Evolutionary conservation across 1,284 basidiomycete species (phyloP).

Genomic region (Salmacisia buchloeana): DNA sequence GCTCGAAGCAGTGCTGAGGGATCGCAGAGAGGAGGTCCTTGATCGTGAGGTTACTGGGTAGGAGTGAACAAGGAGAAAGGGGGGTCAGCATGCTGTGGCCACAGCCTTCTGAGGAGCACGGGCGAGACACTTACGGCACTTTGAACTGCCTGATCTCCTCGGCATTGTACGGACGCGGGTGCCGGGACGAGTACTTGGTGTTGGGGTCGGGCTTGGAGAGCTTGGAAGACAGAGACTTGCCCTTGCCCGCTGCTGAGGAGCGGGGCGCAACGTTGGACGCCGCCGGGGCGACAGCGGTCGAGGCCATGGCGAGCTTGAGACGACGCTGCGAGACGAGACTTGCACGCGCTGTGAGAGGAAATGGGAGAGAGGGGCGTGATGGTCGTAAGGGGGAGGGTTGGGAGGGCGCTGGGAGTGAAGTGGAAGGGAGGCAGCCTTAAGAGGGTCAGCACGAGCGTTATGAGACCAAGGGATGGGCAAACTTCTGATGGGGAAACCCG

Average conservation of each 20-base stretch:
- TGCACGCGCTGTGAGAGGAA: too few relatives aligned
- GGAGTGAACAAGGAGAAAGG: not conserved
- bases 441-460: too few relatives aligned
- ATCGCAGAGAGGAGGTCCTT: conserved; percentile 82
- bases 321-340: too few relatives aligned
- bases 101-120: not conserved
- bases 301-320: too few relatives aligned
- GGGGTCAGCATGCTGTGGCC: not conserved
- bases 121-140: conserved; percentile 58
- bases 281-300: too few relatives aligned
- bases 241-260: not conserved
- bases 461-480: too few relatives aligned
- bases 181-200: conserved; percentile 34
- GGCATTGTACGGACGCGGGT: conserved; percentile 36
- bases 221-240: not conserved
- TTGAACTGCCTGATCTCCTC: conserved; percentile 54
- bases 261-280: not conserved
- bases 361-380: too few relatives aligned
- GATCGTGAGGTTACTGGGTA: conserved; percentile 64
- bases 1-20: conserved; percentile 85
- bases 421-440: too few relatives aligned
- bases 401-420: too few relatives aligned
- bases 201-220: not conserved
- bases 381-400: too few relatives aligned
- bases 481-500: too few relatives aligned